Conservation (phyloP, 2,329 filamentous ascomycete genomes). For the Ophiostoma ulmi region DNA sequence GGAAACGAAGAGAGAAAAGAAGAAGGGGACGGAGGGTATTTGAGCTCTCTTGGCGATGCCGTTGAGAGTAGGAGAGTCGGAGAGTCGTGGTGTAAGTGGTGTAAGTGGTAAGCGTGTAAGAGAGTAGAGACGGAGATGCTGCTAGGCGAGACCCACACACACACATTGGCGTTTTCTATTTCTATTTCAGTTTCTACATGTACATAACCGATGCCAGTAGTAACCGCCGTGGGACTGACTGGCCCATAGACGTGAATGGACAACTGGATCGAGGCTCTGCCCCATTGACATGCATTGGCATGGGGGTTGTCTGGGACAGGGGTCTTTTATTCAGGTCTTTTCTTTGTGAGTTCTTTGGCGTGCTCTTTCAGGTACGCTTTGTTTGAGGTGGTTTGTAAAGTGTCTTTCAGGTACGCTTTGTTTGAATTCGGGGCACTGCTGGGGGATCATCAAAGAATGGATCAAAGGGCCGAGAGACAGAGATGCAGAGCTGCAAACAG, state of each 20-base stretch:
- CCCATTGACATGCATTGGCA: constrained; percentile 6
- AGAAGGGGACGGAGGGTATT: neutral
- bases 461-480: neutral
- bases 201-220: neutral
- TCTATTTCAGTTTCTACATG: neutral
- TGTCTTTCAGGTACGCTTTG: neutral
- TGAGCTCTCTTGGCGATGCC: constrained; percentile 7
- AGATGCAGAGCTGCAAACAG: no score
- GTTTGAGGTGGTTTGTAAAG: no score
- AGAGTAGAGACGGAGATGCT: constrained; percentile 8
- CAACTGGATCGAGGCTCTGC: constrained; percentile 1
- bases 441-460: neutral
- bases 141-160: neutral
- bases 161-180: neutral
- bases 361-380: neutral
- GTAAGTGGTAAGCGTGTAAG: neutral
- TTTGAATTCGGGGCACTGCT: neutral
- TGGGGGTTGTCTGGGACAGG: neutral
- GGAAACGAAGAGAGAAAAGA: neutral
- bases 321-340: constrained; percentile 3
- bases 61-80: neutral
- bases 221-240: constrained; percentile 4
- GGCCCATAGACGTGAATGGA: neutral
- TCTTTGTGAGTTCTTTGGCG: neutral
- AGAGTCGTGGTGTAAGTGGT: constrained; percentile 8